Base-by-base conservation (phyloP, 306 rosid species). In the Cucurbita ficifolia region DNA sequence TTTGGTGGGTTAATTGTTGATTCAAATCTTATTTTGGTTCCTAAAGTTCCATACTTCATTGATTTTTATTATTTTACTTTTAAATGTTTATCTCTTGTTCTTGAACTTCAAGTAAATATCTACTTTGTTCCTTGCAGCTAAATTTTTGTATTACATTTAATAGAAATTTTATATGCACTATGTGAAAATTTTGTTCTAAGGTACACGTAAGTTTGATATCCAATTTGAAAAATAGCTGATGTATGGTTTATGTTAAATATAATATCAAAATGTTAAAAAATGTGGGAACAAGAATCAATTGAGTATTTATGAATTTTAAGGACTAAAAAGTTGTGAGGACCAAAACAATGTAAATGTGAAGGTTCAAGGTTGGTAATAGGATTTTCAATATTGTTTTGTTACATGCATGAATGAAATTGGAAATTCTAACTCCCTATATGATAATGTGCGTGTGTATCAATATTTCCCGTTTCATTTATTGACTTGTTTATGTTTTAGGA, bases 401-500 rank as follows among this genome's bases (percentile, higher is more conserved):
- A 6, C 12, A 12, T 19, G 54, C 72, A 21, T 67, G 72, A 43
- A 40, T 53, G 76, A 16, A 72, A 72, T 53, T 53, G 64, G 57
- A 72, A 72, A 18, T 16, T 52, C 18, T n/a, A 12, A 21, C 72
- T 21, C 12, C 19, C 40, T 40, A 22, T 68, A 9, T 62, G 70
- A 22, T 12, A 14, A 46, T 22, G 10, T 68, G n/a, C 19, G 1
- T 42, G 51, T 21, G 38, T 46, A 40, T 13, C 2, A 2, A 42
- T 11, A 65, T 24, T 29, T 55, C 11, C 9, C 5, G 33, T 68
- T 76, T 13, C 59, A 10, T 52, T 56, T 19, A 55, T 21, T 76
- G 72, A 60, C n/a, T 19, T 40, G 14, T 56, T 77, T 80, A 56
- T 12, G 35, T 82, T 87, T 65, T 84, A 93, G 98, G 98, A 94